Evolutionary conservation across 352 stramenopile genomes (phyloP), one percentile per base, ranked within the genome.

Genomic region (Phytopythium aichiense): DNA sequence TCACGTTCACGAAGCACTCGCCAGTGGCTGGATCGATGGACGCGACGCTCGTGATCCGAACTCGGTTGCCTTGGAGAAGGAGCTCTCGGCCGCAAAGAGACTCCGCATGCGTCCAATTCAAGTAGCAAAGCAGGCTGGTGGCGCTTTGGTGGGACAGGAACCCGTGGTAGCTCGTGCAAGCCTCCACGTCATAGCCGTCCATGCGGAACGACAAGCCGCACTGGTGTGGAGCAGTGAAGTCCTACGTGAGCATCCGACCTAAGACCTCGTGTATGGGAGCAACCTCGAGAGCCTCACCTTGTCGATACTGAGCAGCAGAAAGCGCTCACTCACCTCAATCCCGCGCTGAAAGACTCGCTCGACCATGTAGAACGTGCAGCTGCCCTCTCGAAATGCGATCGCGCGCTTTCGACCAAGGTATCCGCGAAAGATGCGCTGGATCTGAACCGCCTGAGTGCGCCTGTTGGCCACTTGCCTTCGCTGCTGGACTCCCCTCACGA

Each of bases 191-290:
- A 31, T 81, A 87, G 4, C 73, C 82, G 40, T 87, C 68, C 31
- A 91, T 55, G 0, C 80, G 72, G 64, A 89, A 89, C 1, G 82
- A 88, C 12, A 91, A 56, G 4, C 82, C 82, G 42, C 82, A 89
- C 80, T 91, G 30, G 0, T 35, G 38, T 31, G 8, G 25, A 54
- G 16, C 22, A 30, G n/a, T 15, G 42, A 49, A 12, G 7, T 6
- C 43, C 1, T 18, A 9, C n/a, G 45, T 51, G 2, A 51, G 45
- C 22, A 4, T 5, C 5, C 7, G 5, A 49, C 42, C 18, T 7
- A n/a, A 49, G 42, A 25, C 48, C 11, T 20, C 23, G 28, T 31
- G 28, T 7, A 23, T 35, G 25, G 9, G n/a, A 35, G 23, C 3
- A 22, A 18, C 1, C 23, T 33, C 20, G 35, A 65, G 2, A 15